Percentiles rank a stretch among this genome's conserved stretches.
phyloP scores from a whole-genome alignment of 2,329 filamentous ascomycete species.

The Neofusicoccum parvum region DNA sequence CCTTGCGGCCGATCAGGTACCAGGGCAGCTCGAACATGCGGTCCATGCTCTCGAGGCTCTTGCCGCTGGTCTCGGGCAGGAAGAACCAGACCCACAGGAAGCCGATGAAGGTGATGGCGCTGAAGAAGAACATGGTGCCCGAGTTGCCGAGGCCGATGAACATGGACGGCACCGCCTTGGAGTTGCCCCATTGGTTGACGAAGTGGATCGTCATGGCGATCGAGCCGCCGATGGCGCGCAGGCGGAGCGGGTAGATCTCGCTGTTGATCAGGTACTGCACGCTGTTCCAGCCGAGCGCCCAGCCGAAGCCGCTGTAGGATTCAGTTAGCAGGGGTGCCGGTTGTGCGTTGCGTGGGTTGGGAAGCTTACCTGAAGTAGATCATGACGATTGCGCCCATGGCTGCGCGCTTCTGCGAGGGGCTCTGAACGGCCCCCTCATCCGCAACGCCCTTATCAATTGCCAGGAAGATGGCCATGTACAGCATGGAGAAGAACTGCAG shows the following conservation, averaged over 20 bases:
- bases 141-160: slow-evolving; percentile 61
- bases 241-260: slow-evolving; percentile 74
- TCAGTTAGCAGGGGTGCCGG: not conserved
- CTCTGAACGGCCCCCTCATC: slow-evolving; percentile 54
- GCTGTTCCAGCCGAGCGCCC: slow-evolving; percentile 63
- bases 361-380: slow-evolving; percentile 52
- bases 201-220: slow-evolving; percentile 80
- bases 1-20: slow-evolving; percentile 67
- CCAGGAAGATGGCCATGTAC: slow-evolving; percentile 57
- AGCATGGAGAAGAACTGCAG: slow-evolving; percentile 55
- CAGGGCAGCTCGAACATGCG: slow-evolving; percentile 71
- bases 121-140: slow-evolving; percentile 79
- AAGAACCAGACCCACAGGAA: slow-evolving; percentile 72
- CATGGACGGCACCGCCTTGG: slow-evolving; percentile 75
- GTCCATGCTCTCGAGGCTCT: slow-evolving; percentile 69
- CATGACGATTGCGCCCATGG: slow-evolving; percentile 67
- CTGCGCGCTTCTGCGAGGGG: slow-evolving; percentile 54
- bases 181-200: slow-evolving; percentile 76
- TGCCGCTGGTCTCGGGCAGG: slow-evolving; percentile 71
- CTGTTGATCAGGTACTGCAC: slow-evolving; percentile 80
- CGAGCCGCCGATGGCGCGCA: slow-evolving; percentile 70
- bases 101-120: slow-evolving; percentile 67
- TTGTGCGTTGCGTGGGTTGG: not conserved
- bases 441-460: slow-evolving; percentile 61
- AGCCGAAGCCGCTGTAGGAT: slow-evolving; percentile 35